phyloP scores from a whole-genome alignment of 177 flowering plant species.

The Vitis hybrid region DNA sequence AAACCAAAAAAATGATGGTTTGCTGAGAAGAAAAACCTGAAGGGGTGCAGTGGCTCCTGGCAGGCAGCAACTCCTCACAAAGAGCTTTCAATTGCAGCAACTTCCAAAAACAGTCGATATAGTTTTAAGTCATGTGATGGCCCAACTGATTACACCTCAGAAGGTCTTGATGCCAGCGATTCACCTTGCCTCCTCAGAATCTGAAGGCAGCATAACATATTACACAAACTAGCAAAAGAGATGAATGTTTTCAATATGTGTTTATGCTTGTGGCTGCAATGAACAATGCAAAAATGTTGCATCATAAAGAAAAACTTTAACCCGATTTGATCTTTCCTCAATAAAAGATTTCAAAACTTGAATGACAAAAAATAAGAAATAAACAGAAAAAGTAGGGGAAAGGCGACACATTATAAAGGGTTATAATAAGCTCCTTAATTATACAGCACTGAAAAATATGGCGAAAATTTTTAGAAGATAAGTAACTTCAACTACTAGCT shows the following conservation, averaged over 20 bases:
- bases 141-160: constrained; percentile 9
- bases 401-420: no score
- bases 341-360: no score
- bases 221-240: background rate
- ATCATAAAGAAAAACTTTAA: no score
- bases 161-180: background rate
- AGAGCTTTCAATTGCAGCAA: constrained; percentile 27
- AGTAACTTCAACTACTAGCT: no score
- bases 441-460: no score
- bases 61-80: constrained; percentile 16
- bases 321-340: no score
- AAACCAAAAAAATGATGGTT: constrained; percentile 9
- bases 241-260: background rate
- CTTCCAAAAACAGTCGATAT: constrained; percentile 20
- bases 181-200: constrained; percentile 37
- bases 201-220: constrained; percentile 29
- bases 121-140: constrained; percentile 15
- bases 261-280: background rate
- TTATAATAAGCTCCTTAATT: no score
- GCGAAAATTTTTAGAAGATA: no score
- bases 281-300: no score
- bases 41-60: constrained; percentile 4
- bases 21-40: constrained; percentile 13
- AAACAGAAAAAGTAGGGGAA: no score
- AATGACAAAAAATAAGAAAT: no score